Evolutionary conservation across 805 yeast species (phyloP).

Genomic region (Wickerhamomyces chaumierensis): DNA sequence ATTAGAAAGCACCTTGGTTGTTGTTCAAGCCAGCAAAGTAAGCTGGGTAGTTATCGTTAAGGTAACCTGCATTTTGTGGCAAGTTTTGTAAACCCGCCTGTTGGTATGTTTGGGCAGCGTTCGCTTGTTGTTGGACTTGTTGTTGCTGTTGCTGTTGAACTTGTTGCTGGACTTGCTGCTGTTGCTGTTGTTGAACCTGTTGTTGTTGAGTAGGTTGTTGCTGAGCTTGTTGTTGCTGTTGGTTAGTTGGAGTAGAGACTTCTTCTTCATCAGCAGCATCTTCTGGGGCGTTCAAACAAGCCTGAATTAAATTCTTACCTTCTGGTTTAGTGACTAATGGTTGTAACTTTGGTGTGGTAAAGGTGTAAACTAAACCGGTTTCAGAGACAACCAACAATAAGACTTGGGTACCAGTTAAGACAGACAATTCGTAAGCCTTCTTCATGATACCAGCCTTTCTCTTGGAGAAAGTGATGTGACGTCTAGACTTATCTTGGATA

Average conservation of each 20-base stretch:
- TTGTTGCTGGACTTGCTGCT: slow-evolving; percentile 6
- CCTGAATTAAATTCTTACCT: slow-evolving; percentile 93
- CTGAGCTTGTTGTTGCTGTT: slow-evolving; percentile 8
- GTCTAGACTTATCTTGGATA: slow-evolving; percentile 93
- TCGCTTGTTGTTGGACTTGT: slow-evolving; percentile 15
- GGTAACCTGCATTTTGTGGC: slow-evolving; percentile 32
- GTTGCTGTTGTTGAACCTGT: slow-evolving; percentile 15
- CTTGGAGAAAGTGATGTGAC: slow-evolving; percentile 96
- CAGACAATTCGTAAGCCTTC: slow-evolving; percentile 96
- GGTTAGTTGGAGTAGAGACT: slow-evolving; percentile 25
- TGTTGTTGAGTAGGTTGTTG: slow-evolving; percentile 15
- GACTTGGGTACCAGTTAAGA: slow-evolving; percentile 95
- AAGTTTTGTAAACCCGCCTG: slow-evolving; percentile 29
- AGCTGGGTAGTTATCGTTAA: slow-evolving; percentile 45
- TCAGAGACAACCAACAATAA: slow-evolving; percentile 89
- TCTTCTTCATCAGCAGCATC: slow-evolving; percentile 41
- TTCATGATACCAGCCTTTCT: slow-evolving; percentile 99
- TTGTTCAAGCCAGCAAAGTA: slow-evolving; percentile 48
- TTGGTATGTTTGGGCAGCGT: slow-evolving; percentile 25
- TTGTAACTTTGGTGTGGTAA: slow-evolving; percentile 97
- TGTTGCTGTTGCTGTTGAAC: too few species aligned
- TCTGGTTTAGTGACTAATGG: slow-evolving; percentile 96
- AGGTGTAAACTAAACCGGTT: slow-evolving; percentile 97
- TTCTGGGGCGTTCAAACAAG: slow-evolving; percentile 93
- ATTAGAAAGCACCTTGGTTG: slow-evolving; percentile 32